Conservation (phyloP, 495 filamentous ascomycete genomes). For the Talaromyces adpressus region DNA sequence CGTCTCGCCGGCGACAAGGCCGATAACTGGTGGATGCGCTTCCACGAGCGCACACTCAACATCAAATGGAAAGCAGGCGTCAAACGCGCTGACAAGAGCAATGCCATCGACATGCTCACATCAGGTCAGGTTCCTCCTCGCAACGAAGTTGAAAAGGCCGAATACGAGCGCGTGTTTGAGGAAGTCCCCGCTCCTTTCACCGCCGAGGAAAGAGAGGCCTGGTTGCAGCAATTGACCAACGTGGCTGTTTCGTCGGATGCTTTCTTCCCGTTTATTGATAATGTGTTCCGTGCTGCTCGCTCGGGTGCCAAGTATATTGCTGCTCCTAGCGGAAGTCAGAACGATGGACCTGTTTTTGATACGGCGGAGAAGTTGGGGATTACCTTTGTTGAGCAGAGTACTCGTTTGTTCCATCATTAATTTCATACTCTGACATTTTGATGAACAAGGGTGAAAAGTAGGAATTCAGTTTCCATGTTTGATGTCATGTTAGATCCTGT, state of each 20-base stretch:
- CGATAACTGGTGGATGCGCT: constrained; percentile 99
- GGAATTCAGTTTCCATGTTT: neutral
- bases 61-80: constrained; percentile 96
- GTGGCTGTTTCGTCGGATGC: constrained; percentile 90
- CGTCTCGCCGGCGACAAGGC: constrained; percentile 97
- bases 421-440: no score
- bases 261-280: constrained; percentile 98
- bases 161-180: constrained; percentile 86
- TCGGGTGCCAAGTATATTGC: constrained; percentile 95
- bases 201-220: constrained; percentile 72
- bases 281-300: constrained; percentile 81
- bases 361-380: constrained; percentile 92
- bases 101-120: constrained; percentile 92
- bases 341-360: constrained; percentile 79
- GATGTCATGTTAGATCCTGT: neutral
- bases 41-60: constrained; percentile 76
- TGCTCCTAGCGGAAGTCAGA: constrained; percentile 87
- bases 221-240: constrained; percentile 71
- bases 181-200: constrained; percentile 83
- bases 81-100: constrained; percentile 95
- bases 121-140: constrained; percentile 77
- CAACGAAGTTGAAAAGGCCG: constrained; percentile 69
- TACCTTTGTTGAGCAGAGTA: constrained; percentile 82
- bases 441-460: no score
- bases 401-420: constrained; percentile 83